Evolutionary conservation across 2,329 filamentous ascomycete species (phyloP), one percentile per base, ranked within the genome.

Genomic region (Botrytis medusae): DNA sequence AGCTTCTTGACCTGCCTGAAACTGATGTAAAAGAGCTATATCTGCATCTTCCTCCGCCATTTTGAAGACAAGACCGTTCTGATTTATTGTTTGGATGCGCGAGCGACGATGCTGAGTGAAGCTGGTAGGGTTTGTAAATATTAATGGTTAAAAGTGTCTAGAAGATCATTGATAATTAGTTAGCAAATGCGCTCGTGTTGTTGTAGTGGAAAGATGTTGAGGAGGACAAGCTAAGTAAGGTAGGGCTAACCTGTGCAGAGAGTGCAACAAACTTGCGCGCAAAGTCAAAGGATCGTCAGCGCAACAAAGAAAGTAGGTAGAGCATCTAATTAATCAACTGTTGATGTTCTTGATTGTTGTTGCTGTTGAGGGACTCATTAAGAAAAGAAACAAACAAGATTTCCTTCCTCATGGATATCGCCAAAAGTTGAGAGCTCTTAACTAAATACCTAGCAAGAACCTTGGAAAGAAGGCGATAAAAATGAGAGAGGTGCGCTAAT

Each of bases 41-140:
- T 81, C 80, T 75, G 77, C 79, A 76, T 80, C 80, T 76, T 81
- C 80, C 79, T 80, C 80, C 78, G 79, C 77, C 80, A 81, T 81
- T 69, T 65, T 79, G 67, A 73, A 72, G 59, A 72, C 42, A 73
- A 72, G 59, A 71, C 51, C 29, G 51, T 40, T 72, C 14, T 62
- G 65, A 64, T 48, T 40, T 63, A 46, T 44, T 70, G 18, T 51
- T 51, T 60, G 44, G 59, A 71, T 69, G 59, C 42, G 68, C 64
- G 32, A 59, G 32, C 48, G 32, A 22, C 22, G 48, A n/a, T 1
- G n/a, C 29, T 37, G 44, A 64, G n/a, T 57, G 2, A 57, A 57
- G 1, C 14, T 57, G 14, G n/a, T 32, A 12, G 42, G n/a, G n/a
- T 25, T 48, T 5, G 29, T 20, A 34, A 29, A 9, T 20, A 51